These are phyloP conservation scores for Calocybe cyanea DNA, from an alignment of 768 basidiomycete genomes.

Conservation along the genomic window DNA sequence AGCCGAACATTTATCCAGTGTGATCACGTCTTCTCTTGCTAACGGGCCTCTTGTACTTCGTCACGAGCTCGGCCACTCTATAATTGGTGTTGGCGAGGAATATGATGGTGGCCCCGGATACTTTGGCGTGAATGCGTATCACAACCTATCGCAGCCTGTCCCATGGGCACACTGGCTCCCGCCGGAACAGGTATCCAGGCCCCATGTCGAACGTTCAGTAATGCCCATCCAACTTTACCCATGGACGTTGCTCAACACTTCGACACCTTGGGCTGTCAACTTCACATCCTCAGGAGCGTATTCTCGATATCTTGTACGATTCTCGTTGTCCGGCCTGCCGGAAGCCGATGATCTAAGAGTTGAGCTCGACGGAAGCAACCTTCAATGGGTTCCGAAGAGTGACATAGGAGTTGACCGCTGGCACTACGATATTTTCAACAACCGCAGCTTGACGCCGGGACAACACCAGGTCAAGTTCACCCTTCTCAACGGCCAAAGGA, in stretches of 20 bases:
- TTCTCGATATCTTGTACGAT: conserved; percentile 55
- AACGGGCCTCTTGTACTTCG: conserved; percentile 75
- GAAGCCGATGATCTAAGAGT: conserved; percentile 48
- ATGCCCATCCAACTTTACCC: conserved; percentile 77
- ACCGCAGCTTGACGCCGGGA: conserved; percentile 40
- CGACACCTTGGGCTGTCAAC: conserved; percentile 51
- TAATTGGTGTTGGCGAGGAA: conserved; percentile 78
- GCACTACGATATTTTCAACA: conserved; percentile 62
- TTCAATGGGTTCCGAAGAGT: conserved; percentile 53
- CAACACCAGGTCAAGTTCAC: conserved; percentile 57
- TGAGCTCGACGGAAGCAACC: conserved; percentile 54
- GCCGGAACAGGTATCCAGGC: conserved; percentile 16
- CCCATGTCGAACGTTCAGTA: conserved; percentile 59
- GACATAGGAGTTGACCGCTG: conserved; percentile 36
- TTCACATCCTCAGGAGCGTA: conserved; percentile 68
- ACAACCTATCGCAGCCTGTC: conserved; percentile 37
- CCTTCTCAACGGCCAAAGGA: conserved; percentile 41
- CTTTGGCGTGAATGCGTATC: conserved; percentile 62
- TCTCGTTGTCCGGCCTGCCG: conserved; percentile 73
- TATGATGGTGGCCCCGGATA: conserved; percentile 78
- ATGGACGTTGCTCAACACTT: conserved; percentile 67
- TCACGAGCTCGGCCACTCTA: conserved; percentile 79
- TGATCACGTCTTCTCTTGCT: conserved; percentile 68
- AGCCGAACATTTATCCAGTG: conserved; percentile 35
- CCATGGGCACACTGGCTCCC: conserved; percentile 77